These are phyloP conservation scores for Themeda triandra DNA, from an alignment of 176 grass and related monocot species.

Conservation along the genomic window DNA sequence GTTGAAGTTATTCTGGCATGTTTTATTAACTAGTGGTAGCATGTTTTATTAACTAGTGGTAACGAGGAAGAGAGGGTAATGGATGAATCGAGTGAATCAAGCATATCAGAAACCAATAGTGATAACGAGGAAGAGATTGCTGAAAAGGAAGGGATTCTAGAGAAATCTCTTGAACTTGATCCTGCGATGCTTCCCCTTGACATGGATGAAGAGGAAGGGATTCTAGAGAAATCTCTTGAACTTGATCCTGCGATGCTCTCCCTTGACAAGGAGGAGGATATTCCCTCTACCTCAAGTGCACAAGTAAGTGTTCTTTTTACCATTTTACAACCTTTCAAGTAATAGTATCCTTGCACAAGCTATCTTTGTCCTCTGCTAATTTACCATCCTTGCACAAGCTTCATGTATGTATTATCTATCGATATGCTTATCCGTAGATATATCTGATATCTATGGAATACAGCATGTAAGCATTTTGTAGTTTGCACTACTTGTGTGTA, in stretches of 20 bases:
- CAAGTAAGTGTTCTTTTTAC: too few species aligned
- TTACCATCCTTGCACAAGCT: too few species aligned
- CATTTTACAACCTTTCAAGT: too few species aligned
- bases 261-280: conserved; percentile 31
- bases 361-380: too few species aligned
- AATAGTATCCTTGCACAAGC: too few species aligned
- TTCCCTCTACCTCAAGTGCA: background rate
- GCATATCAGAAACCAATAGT: conserved; percentile 34
- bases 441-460: too few species aligned
- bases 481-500: too few species aligned
- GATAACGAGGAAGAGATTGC: conserved; percentile 40
- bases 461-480: too few species aligned
- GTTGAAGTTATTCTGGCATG: background rate
- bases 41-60: too few species aligned
- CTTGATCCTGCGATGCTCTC: conserved; percentile 61
- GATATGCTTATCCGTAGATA: too few species aligned
- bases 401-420: too few species aligned
- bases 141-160: too few species aligned
- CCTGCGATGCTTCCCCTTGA: conserved; percentile 45
- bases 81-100: conserved; percentile 52
- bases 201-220: background rate
- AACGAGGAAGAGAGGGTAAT: conserved; percentile 42
- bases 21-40: conserved; percentile 25
- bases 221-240: conserved; percentile 35
- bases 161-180: conserved; percentile 62